Evolutionary conservation across 768 basidiomycete species (phyloP).

Genomic region (Macrolepiota albuminosa): DNA sequence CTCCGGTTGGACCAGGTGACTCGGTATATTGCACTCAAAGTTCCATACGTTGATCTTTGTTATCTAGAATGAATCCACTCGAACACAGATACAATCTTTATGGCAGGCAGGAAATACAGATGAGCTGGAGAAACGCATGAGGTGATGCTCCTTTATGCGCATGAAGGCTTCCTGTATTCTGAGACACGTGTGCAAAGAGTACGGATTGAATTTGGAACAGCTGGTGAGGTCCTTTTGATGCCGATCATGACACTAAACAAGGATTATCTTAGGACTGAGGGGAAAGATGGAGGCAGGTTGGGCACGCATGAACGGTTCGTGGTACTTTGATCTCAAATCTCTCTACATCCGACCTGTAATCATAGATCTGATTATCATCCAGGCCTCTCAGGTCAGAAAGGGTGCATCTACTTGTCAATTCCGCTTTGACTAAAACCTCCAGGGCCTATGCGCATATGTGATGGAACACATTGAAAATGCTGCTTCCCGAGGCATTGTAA

Average conservation of each 20-base stretch:
- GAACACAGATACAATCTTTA: slow-evolving; percentile 42
- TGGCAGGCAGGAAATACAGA: slow-evolving; percentile 34
- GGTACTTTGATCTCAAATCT: not conserved
- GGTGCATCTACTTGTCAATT: not conserved
- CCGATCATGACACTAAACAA: not conserved
- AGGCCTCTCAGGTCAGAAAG: slow-evolving; percentile 65
- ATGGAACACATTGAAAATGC: slow-evolving; percentile 49
- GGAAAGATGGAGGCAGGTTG: slow-evolving; percentile 87
- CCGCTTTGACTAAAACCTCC: not conserved
- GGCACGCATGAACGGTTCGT: slow-evolving; percentile 78
- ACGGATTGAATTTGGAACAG: slow-evolving; percentile 85
- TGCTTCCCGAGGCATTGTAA: slow-evolving; percentile 60
- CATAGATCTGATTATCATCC: slow-evolving; percentile 70
- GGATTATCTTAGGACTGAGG: slow-evolving; percentile 54
- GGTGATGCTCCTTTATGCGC: slow-evolving; percentile 26
- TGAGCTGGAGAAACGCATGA: slow-evolving; percentile 55
- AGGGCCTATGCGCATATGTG: slow-evolving; percentile 80
- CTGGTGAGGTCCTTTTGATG: slow-evolving; percentile 41
- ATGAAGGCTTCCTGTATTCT: not conserved
- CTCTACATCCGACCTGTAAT: not conserved
- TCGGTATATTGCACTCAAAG: not conserved
- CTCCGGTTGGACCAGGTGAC: slow-evolving; percentile 30
- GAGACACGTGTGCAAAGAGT: slow-evolving; percentile 28
- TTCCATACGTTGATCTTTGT: not conserved
- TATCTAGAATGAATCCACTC: slow-evolving; percentile 45